Evolutionary conservation across 2,329 filamentous ascomycete genomes (phyloP).

Genomic region (Phoma herbarum): DNA sequence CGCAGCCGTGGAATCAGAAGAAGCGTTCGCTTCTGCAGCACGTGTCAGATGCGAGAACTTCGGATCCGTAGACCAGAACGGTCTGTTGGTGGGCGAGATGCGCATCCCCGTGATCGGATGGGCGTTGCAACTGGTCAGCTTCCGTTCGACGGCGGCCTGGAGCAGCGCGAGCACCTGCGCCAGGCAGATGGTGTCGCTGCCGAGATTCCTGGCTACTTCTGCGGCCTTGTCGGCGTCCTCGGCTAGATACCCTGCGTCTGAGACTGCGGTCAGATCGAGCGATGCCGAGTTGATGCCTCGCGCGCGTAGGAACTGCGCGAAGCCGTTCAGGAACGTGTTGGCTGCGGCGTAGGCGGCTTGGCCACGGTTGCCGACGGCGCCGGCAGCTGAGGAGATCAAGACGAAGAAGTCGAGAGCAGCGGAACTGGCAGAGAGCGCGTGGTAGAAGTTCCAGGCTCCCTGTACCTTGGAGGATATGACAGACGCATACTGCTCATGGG

Average conservation of each 20-base stretch:
- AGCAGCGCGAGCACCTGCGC: constrained; percentile 40
- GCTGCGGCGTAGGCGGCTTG: constrained; percentile 39
- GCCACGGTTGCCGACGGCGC: constrained; percentile 31
- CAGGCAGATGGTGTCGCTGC: constrained; percentile 37
- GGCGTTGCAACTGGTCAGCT: constrained; percentile 32
- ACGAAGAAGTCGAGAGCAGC: constrained; percentile 24
- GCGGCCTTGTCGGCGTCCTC: constrained; percentile 35
- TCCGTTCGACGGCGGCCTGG: constrained; percentile 33
- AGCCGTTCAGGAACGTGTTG: constrained; percentile 44
- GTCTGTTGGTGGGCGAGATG: constrained; percentile 31
- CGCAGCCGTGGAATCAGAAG: constrained; percentile 19
- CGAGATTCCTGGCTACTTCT: constrained; percentile 38
- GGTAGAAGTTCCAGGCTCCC: constrained; percentile 26
- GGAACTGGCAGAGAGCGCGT: constrained; percentile 3
- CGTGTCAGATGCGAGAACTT: constrained; percentile 37
- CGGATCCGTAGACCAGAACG: constrained; percentile 41
- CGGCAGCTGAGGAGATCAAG: constrained; percentile 44
- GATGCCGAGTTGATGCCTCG: constrained; percentile 34
- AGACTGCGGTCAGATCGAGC: constrained; percentile 38
- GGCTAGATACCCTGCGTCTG: constrained; percentile 38
- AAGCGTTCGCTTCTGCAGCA: constrained; percentile 32
- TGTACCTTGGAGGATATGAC: constrained; percentile 29
- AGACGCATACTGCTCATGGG: constrained; percentile 20
- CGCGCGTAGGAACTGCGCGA: constrained; percentile 30
- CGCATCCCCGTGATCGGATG: constrained; percentile 44